Evolutionary conservation across 2,329 filamentous ascomycete genomes (phyloP), one percentile per base, ranked within the genome.

Genomic region (Colletotrichum sp.): DNA sequence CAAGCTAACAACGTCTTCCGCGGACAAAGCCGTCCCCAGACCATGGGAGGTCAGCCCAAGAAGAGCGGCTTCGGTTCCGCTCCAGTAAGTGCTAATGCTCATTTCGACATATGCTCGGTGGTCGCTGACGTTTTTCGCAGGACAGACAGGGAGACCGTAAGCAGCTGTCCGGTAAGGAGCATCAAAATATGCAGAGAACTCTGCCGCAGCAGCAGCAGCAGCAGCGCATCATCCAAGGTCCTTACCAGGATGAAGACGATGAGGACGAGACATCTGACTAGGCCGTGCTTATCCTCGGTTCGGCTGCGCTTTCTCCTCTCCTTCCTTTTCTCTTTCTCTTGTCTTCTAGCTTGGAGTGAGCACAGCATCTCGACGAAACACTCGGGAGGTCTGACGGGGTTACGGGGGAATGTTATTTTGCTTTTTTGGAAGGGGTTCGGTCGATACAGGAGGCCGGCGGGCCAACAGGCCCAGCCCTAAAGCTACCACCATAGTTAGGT

Each of bases 121-220:
- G 21, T 52, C 26, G 26, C 36, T 21, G 52, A 8, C 6, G 10
- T 13, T 18, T 3, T 36, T 21, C 16, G 9, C 8, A 76, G 71
- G 9, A 65, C 9, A 36, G 74, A 28, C 71, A 75, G 36, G 21
- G 34, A n/a, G 71, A 74, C 16, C 34, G 74, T 26, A 76, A 69
- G 71, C 70, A 73, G 24, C 57, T 76, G 30, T 36, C 74, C 12
- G 34, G 68, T 24, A 49, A 60, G 59, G 74, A 76, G 65, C 74
- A 76, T 26, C 74, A 44, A 12, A 57, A 68, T 5, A 49, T 64
- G 26, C 74, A 76, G 59, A 62, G 49, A 64, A 44, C 60, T 28
- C 28, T 60, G 49, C 74, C 70, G 15, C 26, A 57, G 6, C 32
- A 59, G n/a, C 36, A 28, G 18, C 34, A 63, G 13, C 32, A 59